A percentile compares a stretch with the other conserved stretches of the same genome.
Evolutionary conservation across 2,329 filamentous ascomycete species (phyloP).

Genomic region (Pezicula radicicola): DNA sequence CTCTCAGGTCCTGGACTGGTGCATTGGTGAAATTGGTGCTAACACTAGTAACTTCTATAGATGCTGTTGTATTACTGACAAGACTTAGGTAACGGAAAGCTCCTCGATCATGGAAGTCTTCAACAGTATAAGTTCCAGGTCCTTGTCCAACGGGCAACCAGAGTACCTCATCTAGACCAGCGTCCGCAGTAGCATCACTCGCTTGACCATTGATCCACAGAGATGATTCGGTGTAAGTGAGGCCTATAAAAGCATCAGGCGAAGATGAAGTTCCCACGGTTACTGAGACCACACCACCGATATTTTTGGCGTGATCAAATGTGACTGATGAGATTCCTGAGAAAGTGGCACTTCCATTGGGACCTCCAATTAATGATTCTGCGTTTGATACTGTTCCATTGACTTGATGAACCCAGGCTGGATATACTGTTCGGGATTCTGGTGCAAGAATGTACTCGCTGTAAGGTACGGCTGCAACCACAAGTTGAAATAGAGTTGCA

Average conservation of each 20-base stretch:
- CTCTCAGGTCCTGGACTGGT: constrained; percentile 23
- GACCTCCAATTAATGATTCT: constrained; percentile 7
- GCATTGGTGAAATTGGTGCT: constrained; percentile 40
- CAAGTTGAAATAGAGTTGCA: too few relatives aligned
- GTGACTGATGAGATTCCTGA: constrained; percentile 32
- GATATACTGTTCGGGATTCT: constrained; percentile 21
- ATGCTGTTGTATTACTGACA: constrained; percentile 38
- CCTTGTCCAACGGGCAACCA: constrained; percentile 39
- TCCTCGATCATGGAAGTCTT: constrained; percentile 37
- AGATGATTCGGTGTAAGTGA: constrained; percentile 36
- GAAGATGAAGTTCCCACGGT: constrained; percentile 22
- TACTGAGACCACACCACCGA: constrained; percentile 35
- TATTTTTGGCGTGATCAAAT: constrained; percentile 36
- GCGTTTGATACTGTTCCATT: constrained; percentile 28
- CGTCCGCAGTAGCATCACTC: constrained; percentile 43
- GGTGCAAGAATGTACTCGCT: constrained; percentile 32
- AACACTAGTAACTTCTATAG: constrained; percentile 31
- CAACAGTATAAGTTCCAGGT: constrained; percentile 36
- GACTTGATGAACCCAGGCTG: constrained; percentile 23
- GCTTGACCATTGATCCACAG: constrained; percentile 45
- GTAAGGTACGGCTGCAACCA: constrained; percentile 21
- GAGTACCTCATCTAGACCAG: constrained; percentile 42
- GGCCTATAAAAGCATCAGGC: constrained; percentile 30
- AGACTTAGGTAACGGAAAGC: constrained; percentile 44
- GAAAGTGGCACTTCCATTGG: constrained; percentile 13